Percentiles rank a stretch among this genome's conserved stretches.
Conservation (phyloP, 139 green algal genomes). For the Micractinium sp. region DNA sequence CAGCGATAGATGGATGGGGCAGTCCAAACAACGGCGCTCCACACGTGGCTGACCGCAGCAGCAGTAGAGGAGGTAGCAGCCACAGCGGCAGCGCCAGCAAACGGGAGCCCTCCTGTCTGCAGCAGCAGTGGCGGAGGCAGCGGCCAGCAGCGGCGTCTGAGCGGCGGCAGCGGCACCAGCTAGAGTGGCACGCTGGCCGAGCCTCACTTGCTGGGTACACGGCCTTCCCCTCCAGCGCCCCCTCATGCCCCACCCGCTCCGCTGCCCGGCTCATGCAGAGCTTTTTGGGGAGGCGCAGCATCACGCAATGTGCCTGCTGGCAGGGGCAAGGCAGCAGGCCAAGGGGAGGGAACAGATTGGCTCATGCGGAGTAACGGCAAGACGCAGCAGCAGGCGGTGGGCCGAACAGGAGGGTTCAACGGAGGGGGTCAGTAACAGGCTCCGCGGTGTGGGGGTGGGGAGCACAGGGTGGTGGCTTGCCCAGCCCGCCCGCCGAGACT, state of each 20-base stretch:
- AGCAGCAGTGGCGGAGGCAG: too few species aligned
- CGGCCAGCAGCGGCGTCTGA: too few species aligned
- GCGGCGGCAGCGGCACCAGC: too few species aligned
- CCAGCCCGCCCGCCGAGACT: too few species aligned
- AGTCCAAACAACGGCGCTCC: too few species aligned
- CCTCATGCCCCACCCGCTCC: constrained; percentile 56
- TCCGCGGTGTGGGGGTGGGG: background rate
- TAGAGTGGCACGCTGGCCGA: background rate
- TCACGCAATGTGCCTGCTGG: constrained; percentile 54
- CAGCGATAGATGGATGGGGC: too few species aligned
- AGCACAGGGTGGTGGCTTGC: too few species aligned
- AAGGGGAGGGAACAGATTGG: too few species aligned
- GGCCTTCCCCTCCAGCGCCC: constrained; percentile 58
- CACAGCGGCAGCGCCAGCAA: too few species aligned
- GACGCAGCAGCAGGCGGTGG: constrained; percentile 61
- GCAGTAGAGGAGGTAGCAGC: too few species aligned
- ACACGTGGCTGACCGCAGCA: too few species aligned
- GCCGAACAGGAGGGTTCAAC: background rate
- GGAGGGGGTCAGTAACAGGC: background rate
- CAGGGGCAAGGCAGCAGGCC: background rate
- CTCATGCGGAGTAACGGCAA: constrained; percentile 30
- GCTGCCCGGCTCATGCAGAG: constrained; percentile 57
- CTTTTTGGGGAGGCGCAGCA: constrained; percentile 54
- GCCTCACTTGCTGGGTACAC: constrained; percentile 23
- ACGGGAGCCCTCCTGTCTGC: too few species aligned